Percentiles rank a stretch among this genome's conserved stretches.
Conservation (phyloP, 1,284 basidiomycete genomes). For the Cryptococcus sp. region DNA sequence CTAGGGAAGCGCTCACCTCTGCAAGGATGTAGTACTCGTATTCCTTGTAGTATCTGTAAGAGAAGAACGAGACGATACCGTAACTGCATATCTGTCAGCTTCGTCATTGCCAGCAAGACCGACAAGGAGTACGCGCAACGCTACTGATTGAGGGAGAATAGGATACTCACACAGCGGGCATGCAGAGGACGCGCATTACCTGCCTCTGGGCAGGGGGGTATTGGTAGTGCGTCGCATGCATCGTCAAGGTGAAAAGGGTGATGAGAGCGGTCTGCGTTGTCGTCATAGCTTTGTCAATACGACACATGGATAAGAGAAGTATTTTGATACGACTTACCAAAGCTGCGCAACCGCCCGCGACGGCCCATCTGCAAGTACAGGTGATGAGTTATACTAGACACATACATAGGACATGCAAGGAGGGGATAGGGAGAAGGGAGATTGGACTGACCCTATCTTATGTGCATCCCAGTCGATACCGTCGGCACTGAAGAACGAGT, state of each 20-base stretch:
- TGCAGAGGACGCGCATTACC: constrained; percentile 50
- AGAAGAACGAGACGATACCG: constrained; percentile 83
- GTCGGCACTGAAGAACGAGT: constrained; percentile 17
- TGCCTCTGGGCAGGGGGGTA: constrained; percentile 45
- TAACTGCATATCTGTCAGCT: constrained; percentile 51
- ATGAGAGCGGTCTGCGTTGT: constrained; percentile 36
- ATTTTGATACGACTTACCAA: constrained; percentile 18
- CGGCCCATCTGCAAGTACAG: constrained; percentile 26
- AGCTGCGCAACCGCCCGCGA: constrained; percentile 37
- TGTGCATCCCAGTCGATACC: constrained; percentile 39
- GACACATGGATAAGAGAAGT: neutral
- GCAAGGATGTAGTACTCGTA: constrained; percentile 68
- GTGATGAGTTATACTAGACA: too few species aligned
- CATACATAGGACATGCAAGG: neutral
- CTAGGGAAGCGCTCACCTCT: constrained; percentile 62
- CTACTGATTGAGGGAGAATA: neutral
- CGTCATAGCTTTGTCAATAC: neutral
- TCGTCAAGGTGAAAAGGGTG: constrained; percentile 36
- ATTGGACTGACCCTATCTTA: constrained; percentile 23
- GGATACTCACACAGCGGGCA: constrained; percentile 40
- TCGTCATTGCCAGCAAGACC: too few species aligned
- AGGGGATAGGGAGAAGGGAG: neutral
- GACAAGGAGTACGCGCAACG: constrained; percentile 36
- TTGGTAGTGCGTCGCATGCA: constrained; percentile 46
- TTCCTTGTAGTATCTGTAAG: constrained; percentile 72